These are phyloP conservation scores for Lentinula edodes DNA, from an alignment of 768 basidiomycete species.

Conservation along the genomic window DNA sequence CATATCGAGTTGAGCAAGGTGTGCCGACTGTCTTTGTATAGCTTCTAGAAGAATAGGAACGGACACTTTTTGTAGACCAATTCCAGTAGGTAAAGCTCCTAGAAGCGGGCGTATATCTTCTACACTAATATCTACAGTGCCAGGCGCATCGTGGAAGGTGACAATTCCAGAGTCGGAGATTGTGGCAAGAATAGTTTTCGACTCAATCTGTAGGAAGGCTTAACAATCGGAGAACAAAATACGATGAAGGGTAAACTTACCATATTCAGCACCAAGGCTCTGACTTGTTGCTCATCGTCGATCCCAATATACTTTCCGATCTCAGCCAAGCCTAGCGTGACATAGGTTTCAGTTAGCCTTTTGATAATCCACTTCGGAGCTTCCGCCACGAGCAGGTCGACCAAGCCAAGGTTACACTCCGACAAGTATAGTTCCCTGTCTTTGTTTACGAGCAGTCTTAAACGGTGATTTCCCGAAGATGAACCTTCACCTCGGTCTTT, in stretches of 20 bases:
- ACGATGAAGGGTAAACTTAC: constrained; percentile 31
- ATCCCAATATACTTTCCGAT: constrained; percentile 48
- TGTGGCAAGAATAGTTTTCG: constrained; percentile 61
- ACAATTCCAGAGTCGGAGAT: constrained; percentile 68
- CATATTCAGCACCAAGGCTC: constrained; percentile 63
- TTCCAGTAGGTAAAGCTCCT: background rate
- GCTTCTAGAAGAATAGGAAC: background rate
- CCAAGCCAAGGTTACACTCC: constrained; percentile 72
- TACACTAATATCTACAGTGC: constrained; percentile 38
- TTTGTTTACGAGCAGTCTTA: background rate
- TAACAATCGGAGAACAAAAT: background rate
- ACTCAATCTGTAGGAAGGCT: constrained; percentile 49
- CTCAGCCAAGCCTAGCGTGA: constrained; percentile 69
- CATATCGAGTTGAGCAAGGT: constrained; percentile 46
- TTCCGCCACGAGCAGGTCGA: constrained; percentile 58
- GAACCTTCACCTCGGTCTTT: constrained; percentile 45
- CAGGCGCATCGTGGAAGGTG: constrained; percentile 61
- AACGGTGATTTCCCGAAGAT: constrained; percentile 29
- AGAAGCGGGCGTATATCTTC: constrained; percentile 3
- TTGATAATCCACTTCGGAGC: constrained; percentile 76
- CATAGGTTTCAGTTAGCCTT: constrained; percentile 77
- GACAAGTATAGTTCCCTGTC: constrained; percentile 17
- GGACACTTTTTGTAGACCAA: constrained; percentile 8
- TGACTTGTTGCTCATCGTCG: constrained; percentile 17
- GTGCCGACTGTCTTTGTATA: constrained; percentile 48